A percentile compares a stretch with the other conserved stretches of the same genome.
Evolutionary conservation across 2,329 filamentous ascomycete genomes (phyloP).

Genomic region (Verticillium nonalfalfae): DNA sequence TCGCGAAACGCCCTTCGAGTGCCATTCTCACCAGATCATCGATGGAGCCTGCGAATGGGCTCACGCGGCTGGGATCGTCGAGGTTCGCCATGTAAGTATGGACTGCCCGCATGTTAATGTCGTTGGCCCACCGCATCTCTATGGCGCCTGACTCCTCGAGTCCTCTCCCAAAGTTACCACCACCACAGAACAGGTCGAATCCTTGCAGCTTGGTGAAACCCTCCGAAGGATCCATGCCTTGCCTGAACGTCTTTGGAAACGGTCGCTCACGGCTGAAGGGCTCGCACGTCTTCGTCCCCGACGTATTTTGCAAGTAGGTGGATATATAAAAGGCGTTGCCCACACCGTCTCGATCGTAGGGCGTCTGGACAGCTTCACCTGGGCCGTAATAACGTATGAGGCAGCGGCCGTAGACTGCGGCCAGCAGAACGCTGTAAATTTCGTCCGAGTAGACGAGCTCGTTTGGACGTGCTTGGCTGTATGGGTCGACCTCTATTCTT

Average conservation of each 20-base stretch:
- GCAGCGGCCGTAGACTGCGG: constrained; percentile 48
- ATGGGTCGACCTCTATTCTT: constrained; percentile 32
- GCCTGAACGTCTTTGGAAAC: constrained; percentile 31
- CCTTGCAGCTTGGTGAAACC: constrained; percentile 40
- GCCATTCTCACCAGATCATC: constrained; percentile 57
- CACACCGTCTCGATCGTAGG: constrained; percentile 60
- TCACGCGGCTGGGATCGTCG: constrained; percentile 26
- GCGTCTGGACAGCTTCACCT: constrained; percentile 43
- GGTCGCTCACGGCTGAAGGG: background rate
- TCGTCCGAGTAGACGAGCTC: constrained; percentile 52
- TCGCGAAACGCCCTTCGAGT: constrained; percentile 40
- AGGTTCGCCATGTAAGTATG: constrained; percentile 70
- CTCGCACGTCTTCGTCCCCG: background rate
- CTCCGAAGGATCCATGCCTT: constrained; percentile 47
- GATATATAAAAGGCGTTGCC: constrained; percentile 63
- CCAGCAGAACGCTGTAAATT: constrained; percentile 25
- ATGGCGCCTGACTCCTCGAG: constrained; percentile 66
- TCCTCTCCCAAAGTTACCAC: constrained; percentile 70
- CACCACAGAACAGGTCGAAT: constrained; percentile 71
- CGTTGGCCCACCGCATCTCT: constrained; percentile 61
- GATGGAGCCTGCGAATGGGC: constrained; percentile 64
- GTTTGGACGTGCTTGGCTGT: constrained; percentile 37
- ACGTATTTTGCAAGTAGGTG: constrained; percentile 19
- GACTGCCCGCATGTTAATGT: constrained; percentile 56
- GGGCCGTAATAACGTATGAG: constrained; percentile 48